A percentile compares a stretch with the other conserved stretches of the same genome.
These are phyloP conservation scores for Darksidea phi DNA, from an alignment of 495 filamentous ascomycete species.

Conservation along the genomic window DNA sequence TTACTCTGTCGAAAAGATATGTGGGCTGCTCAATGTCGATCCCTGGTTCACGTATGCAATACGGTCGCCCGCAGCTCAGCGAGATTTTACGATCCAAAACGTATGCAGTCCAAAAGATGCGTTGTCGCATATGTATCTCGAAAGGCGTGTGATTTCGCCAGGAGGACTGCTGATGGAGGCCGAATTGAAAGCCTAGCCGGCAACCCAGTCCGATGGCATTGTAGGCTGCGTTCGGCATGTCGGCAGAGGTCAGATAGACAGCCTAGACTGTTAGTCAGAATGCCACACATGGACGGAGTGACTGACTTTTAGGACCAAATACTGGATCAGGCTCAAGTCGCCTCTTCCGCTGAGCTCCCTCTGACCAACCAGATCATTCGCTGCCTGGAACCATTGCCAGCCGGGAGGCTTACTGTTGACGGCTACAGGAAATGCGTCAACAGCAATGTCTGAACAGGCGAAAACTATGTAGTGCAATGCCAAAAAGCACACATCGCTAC, in stretches of 20 bases:
- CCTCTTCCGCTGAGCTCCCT: constrained; percentile 15
- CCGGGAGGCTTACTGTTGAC: constrained; percentile 13
- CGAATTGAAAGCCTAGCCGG: constrained; percentile 27
- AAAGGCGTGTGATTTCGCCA: constrained; percentile 15
- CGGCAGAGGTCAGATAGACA: constrained; percentile 19
- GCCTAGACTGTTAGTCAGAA: constrained; percentile 6
- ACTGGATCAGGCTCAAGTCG: constrained; percentile 30
- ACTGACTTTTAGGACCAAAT: constrained; percentile 21
- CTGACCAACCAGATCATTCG: constrained; percentile 23
- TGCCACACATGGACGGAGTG: not conserved
- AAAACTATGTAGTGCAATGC: constrained; percentile 32
- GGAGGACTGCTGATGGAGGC: constrained; percentile 25
- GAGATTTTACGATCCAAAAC: constrained; percentile 25
- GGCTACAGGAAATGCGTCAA: not conserved
- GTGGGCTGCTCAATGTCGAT: constrained; percentile 21
- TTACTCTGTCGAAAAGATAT: constrained; percentile 15
- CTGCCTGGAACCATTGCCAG: constrained; percentile 29
- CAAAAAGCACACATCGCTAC: constrained; percentile 12
- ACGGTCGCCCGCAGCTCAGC: constrained; percentile 32
- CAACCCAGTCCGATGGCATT: constrained; percentile 28
- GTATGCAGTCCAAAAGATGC: constrained; percentile 31
- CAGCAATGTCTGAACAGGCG: constrained; percentile 14
- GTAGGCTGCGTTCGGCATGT: constrained; percentile 31
- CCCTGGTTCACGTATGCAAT: constrained; percentile 21
- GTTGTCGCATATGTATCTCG: constrained; percentile 24